Conservation (phyloP, 768 basidiomycete genomes). For the Xerocomellus chrysenteron region DNA sequence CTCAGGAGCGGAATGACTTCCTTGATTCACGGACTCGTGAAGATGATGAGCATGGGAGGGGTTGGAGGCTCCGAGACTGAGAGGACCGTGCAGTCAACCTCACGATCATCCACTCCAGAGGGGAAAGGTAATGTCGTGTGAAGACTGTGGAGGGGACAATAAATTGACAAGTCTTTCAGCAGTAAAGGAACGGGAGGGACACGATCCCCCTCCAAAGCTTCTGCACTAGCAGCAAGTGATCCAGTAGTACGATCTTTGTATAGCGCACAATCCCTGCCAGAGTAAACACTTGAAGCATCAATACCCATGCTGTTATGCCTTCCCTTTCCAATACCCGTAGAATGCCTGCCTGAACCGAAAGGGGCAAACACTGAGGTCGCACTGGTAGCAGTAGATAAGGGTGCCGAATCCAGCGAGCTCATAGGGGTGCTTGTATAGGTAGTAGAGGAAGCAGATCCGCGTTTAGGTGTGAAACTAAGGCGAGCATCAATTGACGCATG, state of each 20-base stretch:
- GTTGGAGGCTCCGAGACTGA: slow-evolving; percentile 22
- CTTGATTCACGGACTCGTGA: slow-evolving; percentile 35
- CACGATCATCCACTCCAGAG: slow-evolving; percentile 44
- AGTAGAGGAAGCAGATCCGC: slow-evolving; percentile 86
- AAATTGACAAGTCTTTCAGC: slow-evolving; percentile 83
- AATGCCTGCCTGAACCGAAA: slow-evolving; percentile 69
- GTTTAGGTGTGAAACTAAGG: slow-evolving; percentile 77
- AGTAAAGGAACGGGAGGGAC: slow-evolving; percentile 95
- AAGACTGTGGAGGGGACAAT: slow-evolving; percentile 67
- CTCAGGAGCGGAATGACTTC: slow-evolving; percentile 42
- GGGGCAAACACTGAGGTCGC: slow-evolving; percentile 67
- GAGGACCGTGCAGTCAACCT: slow-evolving; percentile 48
- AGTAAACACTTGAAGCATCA: slow-evolving; percentile 76
- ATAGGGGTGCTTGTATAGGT: slow-evolving; percentile 77
- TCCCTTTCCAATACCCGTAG: slow-evolving; percentile 55
- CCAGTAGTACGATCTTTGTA: slow-evolving; percentile 65
- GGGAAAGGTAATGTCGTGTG: slow-evolving; percentile 55
- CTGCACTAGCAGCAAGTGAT: slow-evolving; percentile 56
- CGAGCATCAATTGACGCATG: slow-evolving; percentile 53
- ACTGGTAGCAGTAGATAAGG: slow-evolving; percentile 75
- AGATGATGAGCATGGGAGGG: slow-evolving; percentile 33
- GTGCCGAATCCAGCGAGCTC: slow-evolving; percentile 87
- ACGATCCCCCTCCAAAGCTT: slow-evolving; percentile 54
- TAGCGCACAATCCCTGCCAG: slow-evolving; percentile 55
- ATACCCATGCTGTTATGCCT: slow-evolving; percentile 83